A percentile compares a stretch with the other conserved stretches of the same genome.
Evolutionary conservation across 805 yeast genomes (phyloP).

Genomic region (Lachancea thermotolerans): DNA sequence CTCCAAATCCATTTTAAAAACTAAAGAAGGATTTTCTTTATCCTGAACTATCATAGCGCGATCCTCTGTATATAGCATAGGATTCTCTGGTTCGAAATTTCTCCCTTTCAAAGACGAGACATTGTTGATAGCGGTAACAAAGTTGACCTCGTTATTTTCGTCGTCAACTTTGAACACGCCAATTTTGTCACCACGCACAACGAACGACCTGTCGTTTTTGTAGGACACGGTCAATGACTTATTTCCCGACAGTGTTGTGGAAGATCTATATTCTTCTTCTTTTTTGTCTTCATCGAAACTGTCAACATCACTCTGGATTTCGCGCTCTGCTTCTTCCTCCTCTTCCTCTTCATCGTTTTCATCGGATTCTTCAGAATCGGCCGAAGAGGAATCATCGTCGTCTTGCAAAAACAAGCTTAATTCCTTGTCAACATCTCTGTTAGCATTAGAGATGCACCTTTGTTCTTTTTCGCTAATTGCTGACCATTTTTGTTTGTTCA

Average conservation of each 20-base stretch:
- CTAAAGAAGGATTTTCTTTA: slow-evolving; percentile 35
- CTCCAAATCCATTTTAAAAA: slow-evolving; percentile 73
- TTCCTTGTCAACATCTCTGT: slow-evolving; percentile 36
- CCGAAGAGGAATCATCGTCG: slow-evolving; percentile 9
- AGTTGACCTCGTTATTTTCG: slow-evolving; percentile 46
- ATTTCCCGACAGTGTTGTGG: slow-evolving; percentile 4
- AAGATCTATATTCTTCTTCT: slow-evolving; percentile 1
- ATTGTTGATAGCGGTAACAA: slow-evolving; percentile 60
- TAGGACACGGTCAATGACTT: slow-evolving; percentile 54
- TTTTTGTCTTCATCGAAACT: slow-evolving; percentile 6
- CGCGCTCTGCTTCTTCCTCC: slow-evolving; percentile 29
- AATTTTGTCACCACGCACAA: slow-evolving; percentile 68
- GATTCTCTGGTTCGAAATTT: slow-evolving; percentile 47
- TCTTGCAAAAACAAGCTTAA: slow-evolving; percentile 3
- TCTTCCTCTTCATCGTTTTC: slow-evolving; percentile 27
- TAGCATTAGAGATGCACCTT: slow-evolving; percentile 51
- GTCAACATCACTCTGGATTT: slow-evolving; percentile 8
- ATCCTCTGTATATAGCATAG: slow-evolving; percentile 77
- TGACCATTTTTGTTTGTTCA: slow-evolving; percentile 46
- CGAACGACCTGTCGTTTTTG: slow-evolving; percentile 65
- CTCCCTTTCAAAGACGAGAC: slow-evolving; percentile 47
- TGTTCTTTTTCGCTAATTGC: slow-evolving; percentile 39
- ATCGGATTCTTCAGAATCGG: slow-evolving; percentile 15
- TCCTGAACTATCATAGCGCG: slow-evolving; percentile 60
- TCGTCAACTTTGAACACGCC: slow-evolving; percentile 67